Base-by-base conservation (phyloP, 371 early-diverging fungal genomes). In the Dichotomocladium elegans region DNA sequence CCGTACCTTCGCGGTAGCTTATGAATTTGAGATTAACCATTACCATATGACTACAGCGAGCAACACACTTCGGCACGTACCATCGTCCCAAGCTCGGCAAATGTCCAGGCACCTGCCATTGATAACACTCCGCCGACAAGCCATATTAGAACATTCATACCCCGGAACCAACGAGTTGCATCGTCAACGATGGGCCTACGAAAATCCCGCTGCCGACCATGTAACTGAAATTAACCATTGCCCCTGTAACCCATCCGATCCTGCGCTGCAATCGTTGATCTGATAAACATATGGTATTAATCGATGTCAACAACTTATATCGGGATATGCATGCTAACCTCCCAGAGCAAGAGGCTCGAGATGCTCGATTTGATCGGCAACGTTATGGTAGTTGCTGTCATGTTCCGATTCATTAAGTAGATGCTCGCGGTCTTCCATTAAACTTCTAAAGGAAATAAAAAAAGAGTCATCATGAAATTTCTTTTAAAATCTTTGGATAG, bases 71-170 rank as follows among this genome's bases (percentile, higher is more conserved):
- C 0, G 7, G 25, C 26, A 43, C 47, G 29, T 59, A 74, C 74
- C 74, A 74, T 74, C 1, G 74, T 74, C 22, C 74, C 74, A 27
- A 74, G 49, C 42, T 74, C 74, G 45, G 66, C 63, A 55, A 70
- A 74, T 11, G 71, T 63, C 52, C 53, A 66, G 11, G 64, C 61
- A 5, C 74, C 74, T 0, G 69, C 59, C 22, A 70, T 51, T 6
- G 68, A 61, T n/a, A 68, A 50, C 3, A 68, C 41, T 5, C 70
- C 71, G 15, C 71, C 74, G 7, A 64, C 48, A 0, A 60, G 12
- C 74, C 74, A 74, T 9, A 70, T 54, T 26, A 74, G 49, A 1
- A 74, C 44, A 35, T 66, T 68, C 71, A 70, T 70, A 15, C 64
- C 9, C 74, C 74, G 4, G 74, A 74, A 1, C 74, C 74, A 14